A percentile compares a stretch with the other conserved stretches of the same genome.
Conservation (phyloP, 768 basidiomycete genomes). For the Termitomyces sp. region DNA sequence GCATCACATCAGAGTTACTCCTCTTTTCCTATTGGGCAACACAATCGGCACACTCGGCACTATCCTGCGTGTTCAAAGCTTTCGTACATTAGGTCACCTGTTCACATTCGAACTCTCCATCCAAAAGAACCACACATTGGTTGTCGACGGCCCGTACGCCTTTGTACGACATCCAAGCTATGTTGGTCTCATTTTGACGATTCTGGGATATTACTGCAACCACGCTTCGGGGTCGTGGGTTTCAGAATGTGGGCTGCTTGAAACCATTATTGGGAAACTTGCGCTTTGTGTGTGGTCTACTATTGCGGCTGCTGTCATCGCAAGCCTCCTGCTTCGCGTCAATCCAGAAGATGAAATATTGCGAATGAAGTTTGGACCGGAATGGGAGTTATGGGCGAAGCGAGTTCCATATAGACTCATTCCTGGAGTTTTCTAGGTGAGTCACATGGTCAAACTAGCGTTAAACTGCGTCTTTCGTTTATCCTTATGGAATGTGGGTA, state of each 20-base stretch:
- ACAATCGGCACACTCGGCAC: conserved; percentile 31
- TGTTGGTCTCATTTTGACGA: conserved; percentile 30
- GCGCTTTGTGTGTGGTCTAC: conserved; percentile 25
- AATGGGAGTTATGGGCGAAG: conserved; percentile 27
- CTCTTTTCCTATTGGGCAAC: conserved; percentile 29
- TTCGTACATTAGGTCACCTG: conserved; percentile 31
- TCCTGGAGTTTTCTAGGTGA: conserved; percentile 30
- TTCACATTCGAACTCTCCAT: conserved; percentile 41
- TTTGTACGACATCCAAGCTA: conserved; percentile 41
- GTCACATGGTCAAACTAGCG: too few relatives aligned
- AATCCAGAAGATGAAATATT: conserved; percentile 35
- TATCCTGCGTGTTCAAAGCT: conserved; percentile 31
- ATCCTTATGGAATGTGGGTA: neutral
- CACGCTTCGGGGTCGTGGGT: conserved; percentile 33
- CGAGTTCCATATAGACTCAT: conserved; percentile 31
- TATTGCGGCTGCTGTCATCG: conserved; percentile 24
- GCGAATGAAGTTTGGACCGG: conserved; percentile 25
- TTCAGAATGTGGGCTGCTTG: conserved; percentile 29
- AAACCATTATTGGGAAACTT: conserved; percentile 14
- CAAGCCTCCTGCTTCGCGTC: conserved; percentile 29
- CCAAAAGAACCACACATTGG: conserved; percentile 31
- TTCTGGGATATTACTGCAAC: conserved; percentile 25
- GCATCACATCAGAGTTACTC: conserved; percentile 23
- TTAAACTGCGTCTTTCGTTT: neutral
- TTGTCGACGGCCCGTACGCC: conserved; percentile 35